Percentiles rank a stretch among this genome's conserved stretches.
These are phyloP conservation scores for Cystobasidium sp. DNA, from an alignment of 1,284 basidiomycete genomes.

Conservation along the genomic window DNA sequence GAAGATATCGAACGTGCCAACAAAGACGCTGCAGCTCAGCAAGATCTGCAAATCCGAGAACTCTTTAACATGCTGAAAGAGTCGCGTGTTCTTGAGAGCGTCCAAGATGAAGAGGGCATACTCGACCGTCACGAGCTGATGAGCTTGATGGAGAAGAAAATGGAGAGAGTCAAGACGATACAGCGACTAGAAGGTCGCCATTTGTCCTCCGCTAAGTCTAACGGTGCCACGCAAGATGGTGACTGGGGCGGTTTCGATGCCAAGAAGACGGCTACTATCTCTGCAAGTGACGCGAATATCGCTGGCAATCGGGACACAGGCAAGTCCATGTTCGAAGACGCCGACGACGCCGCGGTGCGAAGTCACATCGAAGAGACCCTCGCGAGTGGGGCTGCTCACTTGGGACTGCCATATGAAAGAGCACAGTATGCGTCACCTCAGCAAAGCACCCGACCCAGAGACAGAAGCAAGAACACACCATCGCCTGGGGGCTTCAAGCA, in stretches of 20 bases:
- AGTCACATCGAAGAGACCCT: constrained; percentile 82
- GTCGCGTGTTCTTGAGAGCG: constrained; percentile 73
- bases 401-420: constrained; percentile 44
- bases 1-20: constrained; percentile 79
- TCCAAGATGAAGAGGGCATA: constrained; percentile 67
- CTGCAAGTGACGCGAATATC: constrained; percentile 50
- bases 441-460: constrained; percentile 31
- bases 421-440: constrained; percentile 22
- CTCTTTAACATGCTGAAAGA: constrained; percentile 90
- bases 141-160: constrained; percentile 76
- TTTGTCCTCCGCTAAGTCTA: constrained; percentile 56
- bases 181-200: constrained; percentile 76
- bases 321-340: constrained; percentile 54
- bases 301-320: constrained; percentile 54
- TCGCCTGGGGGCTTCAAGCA: constrained; percentile 14
- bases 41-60: constrained; percentile 91
- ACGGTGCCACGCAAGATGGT: constrained; percentile 46
- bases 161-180: constrained; percentile 83
- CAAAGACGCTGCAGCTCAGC: constrained; percentile 82
- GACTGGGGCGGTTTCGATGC: constrained; percentile 46
- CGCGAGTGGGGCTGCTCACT: constrained; percentile 68
- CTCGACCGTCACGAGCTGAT: constrained; percentile 83
- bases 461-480: constrained; percentile 28
- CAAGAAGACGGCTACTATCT: constrained; percentile 3
- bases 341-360: constrained; percentile 72